Base-by-base conservation (phyloP, 148 eudicot species). In the Vaccinium macrocarpon region DNA sequence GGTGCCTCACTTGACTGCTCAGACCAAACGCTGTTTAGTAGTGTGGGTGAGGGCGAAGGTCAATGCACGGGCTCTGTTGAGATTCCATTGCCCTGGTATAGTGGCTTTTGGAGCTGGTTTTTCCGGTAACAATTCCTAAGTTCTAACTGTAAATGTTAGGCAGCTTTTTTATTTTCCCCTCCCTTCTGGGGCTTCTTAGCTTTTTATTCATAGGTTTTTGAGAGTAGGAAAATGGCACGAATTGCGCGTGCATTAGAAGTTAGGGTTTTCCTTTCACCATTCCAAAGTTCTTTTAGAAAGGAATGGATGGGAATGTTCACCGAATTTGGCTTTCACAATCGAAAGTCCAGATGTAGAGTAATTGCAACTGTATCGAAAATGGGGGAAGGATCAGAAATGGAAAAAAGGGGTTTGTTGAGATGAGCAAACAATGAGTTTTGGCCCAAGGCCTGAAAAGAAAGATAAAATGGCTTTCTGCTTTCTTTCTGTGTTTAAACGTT, bases 21-120 rank as follows among this genome's bases (percentile, higher is more conserved):
- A 15, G 99, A 96, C 84, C 98, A 94, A 89, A 96, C 99, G 80
- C 93, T 96, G n/a, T 96, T 96, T 86, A 95, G 99, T 90, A 90
- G 90, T 56, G 83, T 87, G 76, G 88, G 88, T 2, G 96, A 94
- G 88, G 92, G 89, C 4, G 92, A 92, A 80, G 96, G 92, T 80
- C 92, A 94, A 55, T 96, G 99, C 88, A 94, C 98, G 2, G 98
- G 99, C 15, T 91, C 90, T 81, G 89, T 88, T 53, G 95, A 93
- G 89, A 87, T 96, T 83, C 88, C 83, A 23, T 87, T 87, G 57
- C 85, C 98, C 35, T 92, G 99, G 98, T 90, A 93, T 85, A 86
- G 83, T 78, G 84, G 91, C 57, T 76, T 91, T 78, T 84, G 87
- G 53, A 59, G 62, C 57, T 86, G 89, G 62, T 80, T 89, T 57